These are phyloP conservation scores for Lasiodiplodia theobromae DNA, from an alignment of 2,329 filamentous ascomycete genomes.

Conservation along the genomic window DNA sequence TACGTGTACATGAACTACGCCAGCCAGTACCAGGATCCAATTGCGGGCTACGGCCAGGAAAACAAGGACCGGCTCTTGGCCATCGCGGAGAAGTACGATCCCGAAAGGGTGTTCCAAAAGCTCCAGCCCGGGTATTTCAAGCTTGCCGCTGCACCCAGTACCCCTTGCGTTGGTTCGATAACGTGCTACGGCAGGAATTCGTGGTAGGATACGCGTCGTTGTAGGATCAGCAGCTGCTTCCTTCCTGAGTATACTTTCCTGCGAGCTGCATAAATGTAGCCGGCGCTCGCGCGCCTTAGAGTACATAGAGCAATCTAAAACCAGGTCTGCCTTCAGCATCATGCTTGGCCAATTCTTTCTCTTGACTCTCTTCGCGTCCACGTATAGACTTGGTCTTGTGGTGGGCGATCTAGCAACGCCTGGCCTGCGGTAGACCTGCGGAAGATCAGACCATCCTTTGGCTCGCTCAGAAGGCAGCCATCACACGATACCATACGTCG, in stretches of 20 bases:
- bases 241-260: constrained; percentile 20
- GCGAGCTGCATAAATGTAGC: background rate
- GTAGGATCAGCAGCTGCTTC: background rate
- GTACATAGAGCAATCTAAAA: constrained; percentile 1
- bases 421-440: background rate
- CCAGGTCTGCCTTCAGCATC: background rate
- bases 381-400: background rate
- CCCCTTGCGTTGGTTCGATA: constrained; percentile 6
- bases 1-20: constrained; percentile 60
- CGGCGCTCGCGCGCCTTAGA: background rate
- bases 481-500: background rate
- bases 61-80: constrained; percentile 45
- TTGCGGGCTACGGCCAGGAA: constrained; percentile 51
- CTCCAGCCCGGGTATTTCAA: constrained; percentile 55
- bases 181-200: constrained; percentile 3
- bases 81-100: constrained; percentile 51
- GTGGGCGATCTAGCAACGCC: background rate
- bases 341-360: background rate
- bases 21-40: constrained; percentile 50
- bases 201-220: background rate
- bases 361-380: background rate
- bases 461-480: background rate
- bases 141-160: constrained; percentile 37
- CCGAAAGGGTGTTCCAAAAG: constrained; percentile 48
- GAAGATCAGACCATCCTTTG: background rate